Conservation (phyloP, 768 basidiomycete species). For the Lanmaoa pseudosensibilis region DNA sequence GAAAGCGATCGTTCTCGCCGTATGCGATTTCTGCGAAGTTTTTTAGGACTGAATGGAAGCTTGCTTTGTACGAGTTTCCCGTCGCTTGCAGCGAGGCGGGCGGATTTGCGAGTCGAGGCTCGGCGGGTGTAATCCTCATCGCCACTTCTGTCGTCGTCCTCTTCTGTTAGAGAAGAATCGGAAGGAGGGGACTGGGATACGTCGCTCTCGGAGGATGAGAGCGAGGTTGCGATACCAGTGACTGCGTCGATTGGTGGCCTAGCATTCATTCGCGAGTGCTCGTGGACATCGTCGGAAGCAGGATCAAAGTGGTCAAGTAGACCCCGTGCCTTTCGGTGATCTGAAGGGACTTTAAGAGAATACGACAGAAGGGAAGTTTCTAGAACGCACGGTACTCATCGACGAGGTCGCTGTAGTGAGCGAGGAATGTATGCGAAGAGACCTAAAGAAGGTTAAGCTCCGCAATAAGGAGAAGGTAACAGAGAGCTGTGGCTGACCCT, state of each 20-base stretch:
- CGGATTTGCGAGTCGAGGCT: slow-evolving; percentile 14
- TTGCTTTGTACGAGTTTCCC: slow-evolving; percentile 23
- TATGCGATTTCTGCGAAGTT: slow-evolving; percentile 43
- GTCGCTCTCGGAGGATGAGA: slow-evolving; percentile 15
- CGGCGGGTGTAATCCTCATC: slow-evolving; percentile 9
- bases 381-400: slow-evolving; percentile 53
- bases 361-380: not conserved
- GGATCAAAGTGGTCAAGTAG: slow-evolving; percentile 59
- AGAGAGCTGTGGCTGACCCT: slow-evolving; percentile 42
- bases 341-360: slow-evolving; percentile 36
- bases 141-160: slow-evolving; percentile 21
- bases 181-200: slow-evolving; percentile 6
- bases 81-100: slow-evolving; percentile 12
- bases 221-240: not conserved
- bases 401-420: slow-evolving; percentile 46
- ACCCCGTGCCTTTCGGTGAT: slow-evolving; percentile 42
- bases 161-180: slow-evolving; percentile 31
- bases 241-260: slow-evolving; percentile 33
- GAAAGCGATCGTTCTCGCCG: slow-evolving; percentile 23
- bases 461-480: not conserved
- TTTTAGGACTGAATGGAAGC: slow-evolving; percentile 70
- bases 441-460: slow-evolving; percentile 38
- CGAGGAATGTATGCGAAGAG: slow-evolving; percentile 39
- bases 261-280: slow-evolving; percentile 51
- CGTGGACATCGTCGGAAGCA: slow-evolving; percentile 52